Conservation (phyloP, 768 basidiomycete species). For the Trametes cingulata region DNA sequence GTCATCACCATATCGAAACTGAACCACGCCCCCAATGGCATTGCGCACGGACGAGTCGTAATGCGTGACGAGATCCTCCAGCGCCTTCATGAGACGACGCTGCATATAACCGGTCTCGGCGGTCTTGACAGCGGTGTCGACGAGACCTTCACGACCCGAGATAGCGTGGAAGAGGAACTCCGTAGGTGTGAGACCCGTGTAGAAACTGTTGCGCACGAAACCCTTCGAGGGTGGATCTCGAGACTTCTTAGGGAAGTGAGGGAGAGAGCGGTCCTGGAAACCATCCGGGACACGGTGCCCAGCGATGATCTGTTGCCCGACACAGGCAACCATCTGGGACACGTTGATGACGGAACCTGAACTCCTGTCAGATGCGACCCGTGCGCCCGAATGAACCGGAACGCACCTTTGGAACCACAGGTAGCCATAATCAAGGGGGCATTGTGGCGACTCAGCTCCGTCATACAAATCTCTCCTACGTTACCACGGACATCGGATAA, state of each 20-base stretch:
- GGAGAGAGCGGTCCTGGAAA: slow-evolving; percentile 98
- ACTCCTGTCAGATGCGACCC: neutral
- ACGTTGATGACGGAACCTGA: slow-evolving; percentile 99
- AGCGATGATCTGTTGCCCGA: slow-evolving; percentile 98
- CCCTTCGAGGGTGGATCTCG: slow-evolving; percentile 96
- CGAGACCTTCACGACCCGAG: slow-evolving; percentile 95
- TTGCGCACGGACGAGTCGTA: slow-evolving; percentile 97
- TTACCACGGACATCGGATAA: slow-evolving; percentile 94
- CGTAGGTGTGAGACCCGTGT: slow-evolving; percentile 84
- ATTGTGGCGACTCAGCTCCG: slow-evolving; percentile 94
- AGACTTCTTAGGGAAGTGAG: slow-evolving; percentile 97
- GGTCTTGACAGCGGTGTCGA: slow-evolving; percentile 99
- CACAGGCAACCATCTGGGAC: slow-evolving; percentile 99
- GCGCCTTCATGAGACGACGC: slow-evolving; percentile 96
- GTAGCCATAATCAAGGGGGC: slow-evolving; percentile 99
- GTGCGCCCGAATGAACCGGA: neutral
- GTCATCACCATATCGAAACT: slow-evolving; percentile 97
- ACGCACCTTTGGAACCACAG: slow-evolving; percentile 93
- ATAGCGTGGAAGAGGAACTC: slow-evolving; percentile 99
- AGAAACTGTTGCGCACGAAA: slow-evolving; percentile 98
- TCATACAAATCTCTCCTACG: slow-evolving; percentile 97
- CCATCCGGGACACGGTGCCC: slow-evolving; percentile 98
- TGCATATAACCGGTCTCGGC: slow-evolving; percentile 99
- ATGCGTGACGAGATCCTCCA: slow-evolving; percentile 95
- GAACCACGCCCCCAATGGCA: slow-evolving; percentile 92